Evolutionary conservation across 192 early-diverging fungal genomes (phyloP).

Genomic region (Diversispora epigaea): DNA sequence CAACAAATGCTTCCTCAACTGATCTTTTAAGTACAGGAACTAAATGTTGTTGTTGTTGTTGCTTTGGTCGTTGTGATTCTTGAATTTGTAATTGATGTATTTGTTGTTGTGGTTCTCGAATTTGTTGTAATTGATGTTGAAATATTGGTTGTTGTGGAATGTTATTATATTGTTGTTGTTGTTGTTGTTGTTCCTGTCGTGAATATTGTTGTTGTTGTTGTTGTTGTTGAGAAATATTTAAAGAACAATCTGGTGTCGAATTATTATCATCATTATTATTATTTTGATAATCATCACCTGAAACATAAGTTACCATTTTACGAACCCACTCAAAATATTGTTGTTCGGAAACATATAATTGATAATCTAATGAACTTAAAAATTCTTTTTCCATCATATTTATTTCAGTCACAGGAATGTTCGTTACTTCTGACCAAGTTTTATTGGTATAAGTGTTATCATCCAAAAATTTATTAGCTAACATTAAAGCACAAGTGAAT

Average conservation of each 20-base stretch:
- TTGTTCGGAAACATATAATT: constrained; percentile 63
- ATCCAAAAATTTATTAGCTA: constrained; percentile 82
- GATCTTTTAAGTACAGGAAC: constrained; percentile 16
- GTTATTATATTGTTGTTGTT: background rate
- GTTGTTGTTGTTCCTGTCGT: background rate
- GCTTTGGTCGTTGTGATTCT: background rate
- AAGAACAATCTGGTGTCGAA: background rate
- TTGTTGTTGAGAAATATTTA: background rate
- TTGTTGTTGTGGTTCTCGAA: background rate
- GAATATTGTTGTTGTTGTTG: constrained; percentile 1
- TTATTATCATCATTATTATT: background rate
- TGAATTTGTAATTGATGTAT: too few species aligned
- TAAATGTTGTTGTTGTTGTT: constrained; percentile 6
- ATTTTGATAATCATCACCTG: background rate
- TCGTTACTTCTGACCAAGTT: constrained; percentile 85
- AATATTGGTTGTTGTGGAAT: background rate
- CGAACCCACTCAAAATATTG: constrained; percentile 72
- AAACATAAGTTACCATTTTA: background rate
- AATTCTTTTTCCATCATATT: constrained; percentile 90
- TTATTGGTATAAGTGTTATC: constrained; percentile 91
- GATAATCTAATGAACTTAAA: constrained; percentile 71
- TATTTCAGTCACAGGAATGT: constrained; percentile 75
- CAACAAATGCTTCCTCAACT: constrained; percentile 29
- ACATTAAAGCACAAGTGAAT: constrained; percentile 82
- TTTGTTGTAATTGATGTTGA: background rate